phyloP scores from a whole-genome alignment of 176 grass and related monocot genomes.

The Zea mays region DNA sequence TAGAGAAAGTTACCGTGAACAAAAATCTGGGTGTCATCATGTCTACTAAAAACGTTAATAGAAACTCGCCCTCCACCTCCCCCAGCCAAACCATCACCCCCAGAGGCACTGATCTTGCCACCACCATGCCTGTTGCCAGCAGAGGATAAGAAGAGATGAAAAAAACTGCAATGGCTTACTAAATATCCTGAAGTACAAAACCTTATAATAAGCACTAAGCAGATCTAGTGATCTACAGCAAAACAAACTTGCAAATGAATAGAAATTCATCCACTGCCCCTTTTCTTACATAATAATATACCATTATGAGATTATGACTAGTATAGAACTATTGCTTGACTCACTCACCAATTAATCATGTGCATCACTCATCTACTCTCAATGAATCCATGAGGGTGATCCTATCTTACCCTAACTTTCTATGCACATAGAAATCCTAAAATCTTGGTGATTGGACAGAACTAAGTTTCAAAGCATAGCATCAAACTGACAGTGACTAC shows the following conservation, averaged over 20 bases:
- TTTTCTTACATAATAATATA: background rate
- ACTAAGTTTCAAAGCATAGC: conserved; percentile 4
- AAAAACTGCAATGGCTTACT: conserved; percentile 18
- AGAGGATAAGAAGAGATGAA: conserved; percentile 43
- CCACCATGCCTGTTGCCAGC: conserved; percentile 73
- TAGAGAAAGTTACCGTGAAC: conserved; percentile 72
- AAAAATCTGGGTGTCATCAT: conserved; percentile 79
- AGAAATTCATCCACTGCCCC: background rate
- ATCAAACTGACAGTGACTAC: conserved; percentile 9
- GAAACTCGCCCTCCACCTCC: conserved; percentile 95
- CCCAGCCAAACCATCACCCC: conserved; percentile 89
- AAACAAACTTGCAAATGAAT: conserved; percentile 15
- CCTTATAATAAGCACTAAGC: conserved; percentile 10
- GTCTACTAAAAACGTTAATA: conserved; percentile 88
- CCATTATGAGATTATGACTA: background rate
- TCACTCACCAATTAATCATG: background rate
- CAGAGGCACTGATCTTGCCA: conserved; percentile 93
- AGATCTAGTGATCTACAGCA: conserved; percentile 26
- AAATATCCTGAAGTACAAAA: conserved; percentile 10
- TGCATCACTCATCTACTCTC: conserved; percentile 23
- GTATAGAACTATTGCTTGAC: conserved; percentile 6
- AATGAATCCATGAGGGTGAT: conserved; percentile 5
- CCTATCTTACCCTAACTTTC: conserved; percentile 5
- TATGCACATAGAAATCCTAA: conserved; percentile 15
- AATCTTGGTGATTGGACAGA: conserved; percentile 30